Evolutionary conservation across 108 stramenopile species (phyloP), one percentile per base, ranked within the genome.

Genomic region (Skeletonema menzelii): DNA sequence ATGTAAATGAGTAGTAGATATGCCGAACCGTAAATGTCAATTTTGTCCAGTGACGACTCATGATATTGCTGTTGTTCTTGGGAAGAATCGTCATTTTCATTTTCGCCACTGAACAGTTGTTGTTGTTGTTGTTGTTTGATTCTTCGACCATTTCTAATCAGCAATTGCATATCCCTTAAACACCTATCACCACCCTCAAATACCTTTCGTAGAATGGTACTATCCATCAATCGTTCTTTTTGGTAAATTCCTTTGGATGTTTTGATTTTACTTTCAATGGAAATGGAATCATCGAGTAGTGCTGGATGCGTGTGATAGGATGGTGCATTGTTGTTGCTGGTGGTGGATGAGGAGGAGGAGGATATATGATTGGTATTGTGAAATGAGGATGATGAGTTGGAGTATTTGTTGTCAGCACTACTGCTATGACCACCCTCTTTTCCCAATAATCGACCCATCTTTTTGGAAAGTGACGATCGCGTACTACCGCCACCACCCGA

Each of bases 1-100:
- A 69, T 68, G 75, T 80, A 73, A 12, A 85, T 27, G 63, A 86
- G 53, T 32, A 91, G 56, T 31, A 77, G 19, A 40, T 53, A 77
- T 13, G 76, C 76, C 0, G 76, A 77, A 15, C 69, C 76, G 30
- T 70, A 77, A 2, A 77, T 34, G 15, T 77, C 76, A 44, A 77
- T 70, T 38, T 65, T 69, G 7, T 61, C 62, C 27, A 70, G 22
- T 35, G 69, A 62, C 2, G n/a, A n/a, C n/a, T 70, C 57, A 2
- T 42, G 10, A 22, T 69, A 62, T 42, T 37, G 30, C 55, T 20
- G 10, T 2, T 24, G 49, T 7, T 53, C 22, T 22, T 53, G 49
- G 3, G 31, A 32, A 32, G 31, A 32, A 32, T 4, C 7, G 31
- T 4, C 5, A 32, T 4, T 32, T 32, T 7, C 31, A 32, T 4